phyloP scores from a whole-genome alignment of 805 yeast species.

The Myxozyma mucilagina region DNA sequence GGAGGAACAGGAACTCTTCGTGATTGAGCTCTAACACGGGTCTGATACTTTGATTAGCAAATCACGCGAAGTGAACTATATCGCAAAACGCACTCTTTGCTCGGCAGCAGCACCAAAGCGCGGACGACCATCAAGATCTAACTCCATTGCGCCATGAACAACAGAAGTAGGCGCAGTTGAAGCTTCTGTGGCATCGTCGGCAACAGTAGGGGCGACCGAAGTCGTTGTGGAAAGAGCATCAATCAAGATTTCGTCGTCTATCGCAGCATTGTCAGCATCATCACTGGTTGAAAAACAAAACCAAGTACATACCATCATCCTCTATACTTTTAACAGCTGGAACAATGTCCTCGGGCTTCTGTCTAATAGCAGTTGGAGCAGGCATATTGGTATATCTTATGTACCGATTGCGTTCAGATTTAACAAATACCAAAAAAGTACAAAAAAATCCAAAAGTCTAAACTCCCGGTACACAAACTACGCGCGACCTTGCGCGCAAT shows the following conservation, averaged over 20 bases:
- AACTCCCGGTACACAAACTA: constrained; percentile 19
- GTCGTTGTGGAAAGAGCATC: constrained; percentile 37
- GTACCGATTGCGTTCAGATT: background rate
- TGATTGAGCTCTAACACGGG: constrained; percentile 68
- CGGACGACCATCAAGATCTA: constrained; percentile 82
- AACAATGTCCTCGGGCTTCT: constrained; percentile 13
- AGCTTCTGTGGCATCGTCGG: constrained; percentile 35
- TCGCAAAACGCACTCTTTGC: constrained; percentile 42
- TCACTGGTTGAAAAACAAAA: too few relatives aligned
- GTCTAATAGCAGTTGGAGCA: constrained; percentile 57
- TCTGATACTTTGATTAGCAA: background rate
- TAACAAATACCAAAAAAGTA: background rate
- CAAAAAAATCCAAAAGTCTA: background rate
- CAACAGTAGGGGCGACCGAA: constrained; percentile 37
- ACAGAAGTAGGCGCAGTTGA: constrained; percentile 12
- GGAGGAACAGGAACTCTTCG: constrained; percentile 95
- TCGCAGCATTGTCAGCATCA: background rate
- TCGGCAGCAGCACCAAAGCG: constrained; percentile 67
- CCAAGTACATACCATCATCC: constrained; percentile 10
- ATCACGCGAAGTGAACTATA: constrained; percentile 1
- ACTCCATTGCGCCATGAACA: constrained; percentile 25
- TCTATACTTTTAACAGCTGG: constrained; percentile 4
- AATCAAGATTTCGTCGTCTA: constrained; percentile 51
- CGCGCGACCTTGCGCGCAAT: background rate
- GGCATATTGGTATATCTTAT: constrained; percentile 42